These are phyloP conservation scores for Eutreptiella sp. DNA, from an alignment of 208 protist species.

Conservation along the genomic window DNA sequence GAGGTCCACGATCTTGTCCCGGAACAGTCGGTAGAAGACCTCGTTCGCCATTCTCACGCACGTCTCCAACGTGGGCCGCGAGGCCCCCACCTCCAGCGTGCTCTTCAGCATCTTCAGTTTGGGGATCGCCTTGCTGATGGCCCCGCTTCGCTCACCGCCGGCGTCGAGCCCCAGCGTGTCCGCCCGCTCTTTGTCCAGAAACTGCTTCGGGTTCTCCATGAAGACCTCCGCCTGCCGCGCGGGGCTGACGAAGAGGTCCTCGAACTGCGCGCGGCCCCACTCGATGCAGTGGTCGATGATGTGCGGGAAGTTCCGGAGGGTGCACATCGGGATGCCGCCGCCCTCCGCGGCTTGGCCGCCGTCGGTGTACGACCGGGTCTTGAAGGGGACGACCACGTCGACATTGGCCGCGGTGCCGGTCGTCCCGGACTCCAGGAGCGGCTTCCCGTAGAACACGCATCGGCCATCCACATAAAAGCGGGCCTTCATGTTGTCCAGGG, in stretches of 20 bases:
- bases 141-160: too few relatives aligned
- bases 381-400: constrained; percentile 46
- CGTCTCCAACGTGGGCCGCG: too few relatives aligned
- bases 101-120: too few relatives aligned
- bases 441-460: constrained; percentile 40
- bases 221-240: constrained; percentile 36
- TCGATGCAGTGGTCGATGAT: constrained; percentile 41
- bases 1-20: constrained; percentile 40
- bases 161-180: too few relatives aligned
- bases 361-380: constrained; percentile 47
- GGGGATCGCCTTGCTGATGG: too few relatives aligned
- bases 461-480: constrained; percentile 45
- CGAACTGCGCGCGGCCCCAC: constrained; percentile 57
- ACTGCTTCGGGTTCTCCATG: constrained; percentile 21
- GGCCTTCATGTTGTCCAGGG: constrained; percentile 60
- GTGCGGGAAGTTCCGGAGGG: constrained; percentile 57
- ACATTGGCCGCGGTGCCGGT: constrained; percentile 54
- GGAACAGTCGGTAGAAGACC: constrained; percentile 27
- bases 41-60: too few relatives aligned
- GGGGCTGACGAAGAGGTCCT: constrained; percentile 45
- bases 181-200: too few relatives aligned
- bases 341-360: constrained; percentile 24
- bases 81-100: too few relatives aligned
- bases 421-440: constrained; percentile 57
- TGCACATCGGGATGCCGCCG: constrained; percentile 46